phyloP scores from a whole-genome alignment of 2,329 filamentous ascomycete genomes.

The Ambrosiella beaveri region DNA sequence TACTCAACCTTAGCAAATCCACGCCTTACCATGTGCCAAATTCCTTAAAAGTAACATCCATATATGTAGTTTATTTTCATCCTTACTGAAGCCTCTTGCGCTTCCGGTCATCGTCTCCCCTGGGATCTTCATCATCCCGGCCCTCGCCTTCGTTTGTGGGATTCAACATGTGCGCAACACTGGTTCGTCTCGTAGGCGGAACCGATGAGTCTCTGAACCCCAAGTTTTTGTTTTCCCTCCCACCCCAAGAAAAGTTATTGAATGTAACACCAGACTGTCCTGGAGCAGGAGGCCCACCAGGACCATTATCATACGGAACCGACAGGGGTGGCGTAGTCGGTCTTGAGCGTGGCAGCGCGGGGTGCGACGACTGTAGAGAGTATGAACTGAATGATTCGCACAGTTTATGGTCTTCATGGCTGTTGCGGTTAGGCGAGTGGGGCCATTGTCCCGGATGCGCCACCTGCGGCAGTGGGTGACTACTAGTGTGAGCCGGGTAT shows the following conservation, averaged over 20 bases:
- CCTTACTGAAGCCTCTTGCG: slow-evolving; percentile 38
- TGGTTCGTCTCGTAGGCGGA: slow-evolving; percentile 38
- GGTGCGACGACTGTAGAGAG: slow-evolving; percentile 29
- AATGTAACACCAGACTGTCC: slow-evolving; percentile 23
- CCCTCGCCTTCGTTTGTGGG: slow-evolving; percentile 36
- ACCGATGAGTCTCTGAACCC: slow-evolving; percentile 36
- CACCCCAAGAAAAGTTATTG: slow-evolving; percentile 37
- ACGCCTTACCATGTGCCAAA: too few relatives aligned
- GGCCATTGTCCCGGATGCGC: slow-evolving; percentile 34
- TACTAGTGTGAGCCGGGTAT: slow-evolving; percentile 35
- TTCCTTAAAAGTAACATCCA: background rate
- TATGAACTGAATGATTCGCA: slow-evolving; percentile 40
- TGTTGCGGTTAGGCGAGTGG: slow-evolving; percentile 33
- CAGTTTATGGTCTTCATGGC: slow-evolving; percentile 36
- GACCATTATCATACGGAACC: slow-evolving; percentile 19
- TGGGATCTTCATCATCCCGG: slow-evolving; percentile 34
- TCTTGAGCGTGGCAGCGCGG: slow-evolving; percentile 29
- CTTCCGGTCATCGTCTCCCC: slow-evolving; percentile 43
- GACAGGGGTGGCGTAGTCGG: slow-evolving; percentile 35
- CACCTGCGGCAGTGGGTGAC: slow-evolving; percentile 31
- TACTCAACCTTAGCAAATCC: background rate
- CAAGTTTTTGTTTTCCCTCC: slow-evolving; percentile 32
- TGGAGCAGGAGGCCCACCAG: slow-evolving; percentile 15
- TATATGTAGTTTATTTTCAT: background rate
- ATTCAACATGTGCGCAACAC: slow-evolving; percentile 48